Conservation (phyloP, 2,329 filamentous ascomycete species). For the Talaromyces sp. region DNA sequence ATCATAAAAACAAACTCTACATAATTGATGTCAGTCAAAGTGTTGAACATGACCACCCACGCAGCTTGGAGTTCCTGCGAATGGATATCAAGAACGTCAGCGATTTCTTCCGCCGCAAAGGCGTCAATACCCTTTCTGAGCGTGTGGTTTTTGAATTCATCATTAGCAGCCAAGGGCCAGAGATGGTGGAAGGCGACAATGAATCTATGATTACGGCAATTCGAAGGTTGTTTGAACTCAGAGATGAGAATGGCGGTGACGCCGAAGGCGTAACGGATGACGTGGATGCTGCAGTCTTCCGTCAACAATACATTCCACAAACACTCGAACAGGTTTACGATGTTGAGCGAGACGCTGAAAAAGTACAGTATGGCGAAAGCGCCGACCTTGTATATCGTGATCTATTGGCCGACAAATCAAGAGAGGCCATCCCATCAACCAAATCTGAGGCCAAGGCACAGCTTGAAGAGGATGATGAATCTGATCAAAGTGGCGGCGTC, state of each 20-base stretch:
- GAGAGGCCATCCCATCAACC: conserved; percentile 16
- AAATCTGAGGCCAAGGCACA: conserved; percentile 20
- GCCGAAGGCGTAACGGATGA: conserved; percentile 55
- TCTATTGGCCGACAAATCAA: conserved; percentile 64
- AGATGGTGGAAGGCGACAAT: conserved; percentile 34
- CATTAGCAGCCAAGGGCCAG: conserved; percentile 55
- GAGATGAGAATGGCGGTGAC: conserved; percentile 49
- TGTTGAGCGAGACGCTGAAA: conserved; percentile 82
- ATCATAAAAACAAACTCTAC: conserved; percentile 76
- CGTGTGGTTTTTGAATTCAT: conserved; percentile 81
- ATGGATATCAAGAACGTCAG: conserved; percentile 98
- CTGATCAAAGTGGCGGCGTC: conserved; percentile 35
- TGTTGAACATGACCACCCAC: conserved; percentile 93
- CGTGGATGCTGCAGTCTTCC: conserved; percentile 86
- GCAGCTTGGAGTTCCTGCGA: conserved; percentile 85
- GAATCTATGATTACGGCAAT: conserved; percentile 60
- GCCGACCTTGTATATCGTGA: conserved; percentile 80
- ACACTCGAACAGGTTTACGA: conserved; percentile 96
- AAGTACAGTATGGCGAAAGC: conserved; percentile 71
- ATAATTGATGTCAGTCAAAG: conserved; percentile 98
- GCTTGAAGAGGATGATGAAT: conserved; percentile 36
- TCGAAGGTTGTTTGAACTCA: conserved; percentile 63
- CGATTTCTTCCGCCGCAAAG: conserved; percentile 85
- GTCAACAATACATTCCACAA: conserved; percentile 94
- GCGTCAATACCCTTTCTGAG: conserved; percentile 76